phyloP scores from a whole-genome alignment of 805 yeast genomes.

The Yarrowia yakushimensis region DNA sequence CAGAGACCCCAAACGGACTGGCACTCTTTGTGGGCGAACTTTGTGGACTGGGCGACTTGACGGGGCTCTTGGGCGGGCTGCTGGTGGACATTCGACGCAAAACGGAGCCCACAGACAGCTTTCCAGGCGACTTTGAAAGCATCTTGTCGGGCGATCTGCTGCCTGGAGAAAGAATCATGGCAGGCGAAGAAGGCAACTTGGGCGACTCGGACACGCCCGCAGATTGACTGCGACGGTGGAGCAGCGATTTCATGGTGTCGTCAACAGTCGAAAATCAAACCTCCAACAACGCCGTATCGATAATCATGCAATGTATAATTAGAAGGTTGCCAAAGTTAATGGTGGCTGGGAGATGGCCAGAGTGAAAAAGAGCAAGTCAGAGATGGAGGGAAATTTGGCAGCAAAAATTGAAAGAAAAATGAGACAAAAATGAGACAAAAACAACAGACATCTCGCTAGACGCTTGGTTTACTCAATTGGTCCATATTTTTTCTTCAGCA shows the following conservation, averaged over 20 bases:
- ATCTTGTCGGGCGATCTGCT: slow-evolving; percentile 2
- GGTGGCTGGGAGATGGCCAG: no score
- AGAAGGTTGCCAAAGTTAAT: neutral
- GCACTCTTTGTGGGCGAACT: neutral
- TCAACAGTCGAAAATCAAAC: neutral
- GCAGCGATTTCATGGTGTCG: neutral
- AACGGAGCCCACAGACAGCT: neutral
- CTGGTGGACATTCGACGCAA: neutral
- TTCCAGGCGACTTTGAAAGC: neutral
- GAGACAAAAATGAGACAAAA: no score
- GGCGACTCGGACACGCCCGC: neutral
- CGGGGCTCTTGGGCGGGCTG: slow-evolving; percentile 2
- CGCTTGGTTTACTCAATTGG: no score
- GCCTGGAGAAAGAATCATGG: slow-evolving; percentile 1
- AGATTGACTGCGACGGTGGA: slow-evolving; percentile 17
- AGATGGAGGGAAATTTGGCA: no score
- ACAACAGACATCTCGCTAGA: no score
- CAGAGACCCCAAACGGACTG: neutral
- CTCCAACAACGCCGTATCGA: neutral
- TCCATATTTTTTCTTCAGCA: no score
- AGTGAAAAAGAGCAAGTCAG: no score
- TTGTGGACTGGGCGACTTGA: neutral
- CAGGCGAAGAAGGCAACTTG: neutral
- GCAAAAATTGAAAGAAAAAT: no score
- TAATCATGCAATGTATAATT: slow-evolving; percentile 1